A percentile compares a stretch with the other conserved stretches of the same genome.
Conservation (phyloP, 768 basidiomycete genomes). For the Boletus fagicola region DNA sequence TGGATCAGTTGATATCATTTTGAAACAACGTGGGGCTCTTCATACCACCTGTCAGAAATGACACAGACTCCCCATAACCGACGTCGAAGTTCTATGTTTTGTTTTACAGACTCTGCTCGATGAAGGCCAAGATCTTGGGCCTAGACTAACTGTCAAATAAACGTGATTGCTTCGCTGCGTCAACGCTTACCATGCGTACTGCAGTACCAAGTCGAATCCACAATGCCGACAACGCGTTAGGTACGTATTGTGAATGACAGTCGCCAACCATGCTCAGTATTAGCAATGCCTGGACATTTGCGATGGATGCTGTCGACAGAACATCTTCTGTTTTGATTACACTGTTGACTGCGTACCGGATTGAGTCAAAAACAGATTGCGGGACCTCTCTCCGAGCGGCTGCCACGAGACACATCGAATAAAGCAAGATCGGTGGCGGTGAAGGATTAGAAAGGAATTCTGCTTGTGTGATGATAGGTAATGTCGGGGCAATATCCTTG, state of each 20-base stretch:
- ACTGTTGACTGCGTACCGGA: slow-evolving; percentile 82
- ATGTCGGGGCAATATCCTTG: slow-evolving; percentile 78
- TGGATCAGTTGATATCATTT: slow-evolving; percentile 4
- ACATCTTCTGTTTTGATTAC: slow-evolving; percentile 90
- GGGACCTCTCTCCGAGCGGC: slow-evolving; percentile 83
- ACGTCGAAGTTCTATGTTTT: slow-evolving; percentile 81
- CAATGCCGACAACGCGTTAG: slow-evolving; percentile 79
- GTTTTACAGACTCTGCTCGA: slow-evolving; percentile 82
- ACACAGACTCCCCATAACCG: slow-evolving; percentile 94
- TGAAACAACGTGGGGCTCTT: slow-evolving; percentile 3
- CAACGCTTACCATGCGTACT: slow-evolving; percentile 80
- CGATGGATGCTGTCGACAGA: slow-evolving; percentile 78
- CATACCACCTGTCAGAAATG: slow-evolving; percentile 90
- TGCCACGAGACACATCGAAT: slow-evolving; percentile 92
- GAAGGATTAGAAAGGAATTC: slow-evolving; percentile 80
- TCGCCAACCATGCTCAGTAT: slow-evolving; percentile 87
- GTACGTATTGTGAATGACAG: slow-evolving; percentile 86
- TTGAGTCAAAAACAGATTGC: slow-evolving; percentile 82
- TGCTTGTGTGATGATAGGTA: slow-evolving; percentile 83
- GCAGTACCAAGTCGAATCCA: slow-evolving; percentile 86
- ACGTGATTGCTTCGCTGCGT: slow-evolving; percentile 1
- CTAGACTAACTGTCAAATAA: slow-evolving; percentile 39
- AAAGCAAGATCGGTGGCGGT: slow-evolving; percentile 80
- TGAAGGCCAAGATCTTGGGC: slow-evolving; percentile 97
- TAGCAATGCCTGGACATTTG: slow-evolving; percentile 84